Conservation (phyloP, 192 early-diverging fungal species). For the Podila horticola region DNA sequence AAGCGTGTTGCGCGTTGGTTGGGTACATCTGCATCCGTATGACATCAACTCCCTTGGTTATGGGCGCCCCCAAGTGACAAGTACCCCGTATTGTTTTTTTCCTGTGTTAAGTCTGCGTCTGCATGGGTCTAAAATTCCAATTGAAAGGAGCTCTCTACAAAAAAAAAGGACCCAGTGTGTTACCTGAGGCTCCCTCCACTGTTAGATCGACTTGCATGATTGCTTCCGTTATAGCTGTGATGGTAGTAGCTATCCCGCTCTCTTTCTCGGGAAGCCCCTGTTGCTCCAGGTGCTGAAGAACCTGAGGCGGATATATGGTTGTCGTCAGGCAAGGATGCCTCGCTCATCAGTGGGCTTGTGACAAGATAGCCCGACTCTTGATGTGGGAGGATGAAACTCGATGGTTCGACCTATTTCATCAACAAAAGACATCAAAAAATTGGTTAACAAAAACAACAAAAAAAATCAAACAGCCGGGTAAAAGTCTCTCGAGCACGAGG, state of each 20-base stretch:
- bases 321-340: slow-evolving; percentile 32
- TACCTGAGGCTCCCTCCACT: slow-evolving; percentile 1
- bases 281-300: background rate
- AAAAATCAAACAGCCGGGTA: background rate
- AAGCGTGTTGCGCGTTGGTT: too few species aligned
- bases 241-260: background rate
- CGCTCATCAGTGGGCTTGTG: slow-evolving; percentile 43
- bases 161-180: background rate
- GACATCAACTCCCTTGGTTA: too few species aligned
- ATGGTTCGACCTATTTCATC: slow-evolving; percentile 12
- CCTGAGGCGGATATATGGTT: background rate
- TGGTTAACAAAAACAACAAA: background rate
- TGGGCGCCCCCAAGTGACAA: too few species aligned
- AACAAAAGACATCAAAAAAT: background rate
- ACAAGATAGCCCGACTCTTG: slow-evolving; percentile 38
- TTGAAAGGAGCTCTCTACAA: background rate
- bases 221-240: slow-evolving; percentile 1
- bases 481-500: background rate
- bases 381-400: slow-evolving; percentile 24
- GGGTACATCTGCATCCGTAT: too few species aligned
- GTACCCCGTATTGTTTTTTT: too few species aligned
- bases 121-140: background rate
- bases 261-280: background rate
- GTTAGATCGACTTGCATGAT: slow-evolving; percentile 2
- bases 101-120: too few species aligned